Percentiles rank a stretch among this genome's conserved stretches.
Evolutionary conservation across 495 filamentous ascomycete genomes (phyloP).

Genomic region (Lasiosphaeriaceae sp.): DNA sequence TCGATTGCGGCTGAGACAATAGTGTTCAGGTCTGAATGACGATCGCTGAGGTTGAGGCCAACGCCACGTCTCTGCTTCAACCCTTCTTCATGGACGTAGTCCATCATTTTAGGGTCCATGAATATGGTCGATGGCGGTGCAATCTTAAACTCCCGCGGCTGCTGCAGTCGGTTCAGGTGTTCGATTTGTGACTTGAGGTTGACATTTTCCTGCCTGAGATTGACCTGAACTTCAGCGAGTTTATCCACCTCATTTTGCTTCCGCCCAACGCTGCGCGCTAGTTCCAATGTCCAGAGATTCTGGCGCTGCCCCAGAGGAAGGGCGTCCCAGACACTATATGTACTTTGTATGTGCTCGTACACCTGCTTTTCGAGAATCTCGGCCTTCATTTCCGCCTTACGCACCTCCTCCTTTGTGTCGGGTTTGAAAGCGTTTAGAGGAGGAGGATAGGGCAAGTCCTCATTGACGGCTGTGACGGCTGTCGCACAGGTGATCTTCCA

Average conservation of each 20-base stretch:
- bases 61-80: slow-evolving; percentile 19
- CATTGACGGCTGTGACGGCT: slow-evolving; percentile 37
- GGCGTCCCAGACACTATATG: slow-evolving; percentile 66
- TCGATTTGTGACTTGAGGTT: slow-evolving; percentile 69
- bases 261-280: slow-evolving; percentile 66
- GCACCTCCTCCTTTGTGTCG: slow-evolving; percentile 42
- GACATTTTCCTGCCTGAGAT: slow-evolving; percentile 64
- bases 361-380: slow-evolving; percentile 58
- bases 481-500: slow-evolving; percentile 50
- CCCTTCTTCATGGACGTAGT: slow-evolving; percentile 31
- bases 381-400: slow-evolving; percentile 34
- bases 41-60: slow-evolving; percentile 40
- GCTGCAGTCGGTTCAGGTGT: slow-evolving; percentile 61
- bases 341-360: slow-evolving; percentile 61
- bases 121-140: slow-evolving; percentile 60
- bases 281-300: slow-evolving; percentile 74
- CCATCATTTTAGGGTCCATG: slow-evolving; percentile 42
- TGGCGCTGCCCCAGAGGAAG: slow-evolving; percentile 53
- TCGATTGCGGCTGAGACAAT: slow-evolving; percentile 45
- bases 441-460: slow-evolving; percentile 40
- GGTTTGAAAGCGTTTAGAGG: slow-evolving; percentile 19
- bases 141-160: slow-evolving; percentile 68
- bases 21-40: slow-evolving; percentile 42
- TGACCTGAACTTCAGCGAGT: slow-evolving; percentile 56
- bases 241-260: slow-evolving; percentile 63